Evolutionary conservation across 192 early-diverging fungal species (phyloP).

Genomic region (Haplosporangium gracile): DNA sequence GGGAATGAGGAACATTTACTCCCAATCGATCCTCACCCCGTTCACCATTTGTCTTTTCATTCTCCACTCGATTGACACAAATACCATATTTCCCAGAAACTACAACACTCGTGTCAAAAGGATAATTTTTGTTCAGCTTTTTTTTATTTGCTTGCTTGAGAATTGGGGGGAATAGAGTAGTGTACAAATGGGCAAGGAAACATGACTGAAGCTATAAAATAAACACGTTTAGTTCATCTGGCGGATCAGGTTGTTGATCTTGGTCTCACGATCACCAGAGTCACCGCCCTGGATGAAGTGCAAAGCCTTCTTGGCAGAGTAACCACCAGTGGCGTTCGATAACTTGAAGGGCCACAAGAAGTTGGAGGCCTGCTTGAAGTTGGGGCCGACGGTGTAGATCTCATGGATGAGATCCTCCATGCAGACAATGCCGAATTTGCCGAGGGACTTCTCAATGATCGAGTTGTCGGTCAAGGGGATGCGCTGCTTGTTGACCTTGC

Average conservation of each 20-base stretch:
- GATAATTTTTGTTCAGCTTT: not conserved
- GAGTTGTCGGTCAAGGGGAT: conserved; percentile 97
- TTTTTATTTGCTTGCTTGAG: not conserved
- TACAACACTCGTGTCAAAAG: not conserved
- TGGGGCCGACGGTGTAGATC: conserved; percentile 97
- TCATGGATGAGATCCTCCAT: conserved; percentile 99
- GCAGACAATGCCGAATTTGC: conserved; percentile 96
- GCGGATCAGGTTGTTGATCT: conserved; percentile 97
- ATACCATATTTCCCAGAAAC: not conserved
- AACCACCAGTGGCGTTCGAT: conserved; percentile 98
- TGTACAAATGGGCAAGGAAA: not conserved
- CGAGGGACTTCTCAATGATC: conserved; percentile 92
- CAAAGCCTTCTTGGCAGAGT: conserved; percentile 90
- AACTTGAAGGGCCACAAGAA: conserved; percentile 99
- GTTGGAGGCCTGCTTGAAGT: conserved; percentile 98
- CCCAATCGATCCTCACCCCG: not conserved
- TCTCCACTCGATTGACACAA: not conserved
- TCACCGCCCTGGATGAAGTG: conserved; percentile 99
- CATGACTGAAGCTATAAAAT: not conserved
- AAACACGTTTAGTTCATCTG: conserved; percentile 88
- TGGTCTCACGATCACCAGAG: conserved; percentile 95
- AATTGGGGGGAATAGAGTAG: not conserved
- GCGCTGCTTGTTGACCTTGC: conserved; percentile 98
- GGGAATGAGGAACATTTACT: not conserved
- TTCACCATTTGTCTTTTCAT: not conserved